Evolutionary conservation across 1,284 basidiomycete genomes (phyloP), one percentile per base, ranked within the genome.

Genomic region (Cutaneotrichosporon arboriforme): DNA sequence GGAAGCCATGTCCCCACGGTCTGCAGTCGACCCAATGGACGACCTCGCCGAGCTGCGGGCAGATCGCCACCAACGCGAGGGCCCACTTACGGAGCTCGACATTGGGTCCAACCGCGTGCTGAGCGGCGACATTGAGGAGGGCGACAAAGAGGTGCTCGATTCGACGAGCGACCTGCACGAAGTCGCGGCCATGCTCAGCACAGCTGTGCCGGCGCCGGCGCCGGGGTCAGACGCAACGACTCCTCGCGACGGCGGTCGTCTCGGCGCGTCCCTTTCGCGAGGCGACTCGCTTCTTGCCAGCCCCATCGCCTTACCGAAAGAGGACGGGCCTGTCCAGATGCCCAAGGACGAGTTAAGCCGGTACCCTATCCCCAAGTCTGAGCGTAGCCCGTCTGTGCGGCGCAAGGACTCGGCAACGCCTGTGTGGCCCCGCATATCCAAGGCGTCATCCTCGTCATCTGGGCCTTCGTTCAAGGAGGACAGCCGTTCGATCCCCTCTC

Each of bases 221-320:
- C 62, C 7, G 51, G 34, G 8, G 42, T 44, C n/a, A n/a, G 18
- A 21, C 42, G 26, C 14, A 44, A 10, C 10, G 21, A 15, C 31
- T 44, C 4, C 23, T 44, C 8, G 42, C 26, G 26, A 31, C 26
- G 26, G 26, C 26, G 26, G 10, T 10, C 26, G 26, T 10, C 26
- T 31, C 26, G 26, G 26, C 26, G 26, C 26, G 10, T 31, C 26
- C 7, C 26, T 31, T 5, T 31, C 26, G 7, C 26, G 26, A 7
- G 31, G 34, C 17, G 43, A 45, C 17, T 45, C 43, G 43, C 43
- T 31, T 9, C 43, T 70, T n/a, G 64, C 68, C n/a, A 68, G 66
- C 39, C 67, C 69, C 17, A 67, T 70, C 38, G 50, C 40, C 17
- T 34, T 46, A 14, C 26, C 18, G 48, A 36, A 31, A 10, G 26